These are phyloP conservation scores for Acacia concinna DNA, from an alignment of 331 rosid genomes.

Conservation along the genomic window DNA sequence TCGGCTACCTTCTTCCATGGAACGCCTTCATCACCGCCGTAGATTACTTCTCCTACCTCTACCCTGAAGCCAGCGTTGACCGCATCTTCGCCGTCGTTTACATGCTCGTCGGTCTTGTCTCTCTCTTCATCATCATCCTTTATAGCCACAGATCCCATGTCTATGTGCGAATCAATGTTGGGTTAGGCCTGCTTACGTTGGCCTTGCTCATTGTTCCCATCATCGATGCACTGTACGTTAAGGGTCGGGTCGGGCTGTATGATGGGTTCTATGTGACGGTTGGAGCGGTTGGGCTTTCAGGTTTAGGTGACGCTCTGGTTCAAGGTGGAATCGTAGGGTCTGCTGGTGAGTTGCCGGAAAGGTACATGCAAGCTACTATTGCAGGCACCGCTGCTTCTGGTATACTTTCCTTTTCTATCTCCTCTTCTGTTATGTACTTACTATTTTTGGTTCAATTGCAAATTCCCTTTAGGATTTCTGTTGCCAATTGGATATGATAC, in stretches of 20 bases:
- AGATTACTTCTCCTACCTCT: slow-evolving; percentile 83
- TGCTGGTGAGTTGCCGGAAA: slow-evolving; percentile 84
- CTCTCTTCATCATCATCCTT: slow-evolving; percentile 58
- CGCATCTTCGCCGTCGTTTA: slow-evolving; percentile 78
- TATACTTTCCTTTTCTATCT: neutral
- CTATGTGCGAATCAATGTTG: slow-evolving; percentile 62
- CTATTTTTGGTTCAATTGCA: neutral
- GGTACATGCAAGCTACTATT: slow-evolving; percentile 80
- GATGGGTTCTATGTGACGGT: slow-evolving; percentile 66
- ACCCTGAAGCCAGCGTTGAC: slow-evolving; percentile 82
- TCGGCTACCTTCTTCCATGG: slow-evolving; percentile 94
- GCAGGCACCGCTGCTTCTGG: slow-evolving; percentile 97
- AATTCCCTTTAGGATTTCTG: neutral
- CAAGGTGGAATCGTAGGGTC: slow-evolving; percentile 82
- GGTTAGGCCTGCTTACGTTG: slow-evolving; percentile 58
- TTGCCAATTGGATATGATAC: neutral
- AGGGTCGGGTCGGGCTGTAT: slow-evolving; percentile 77
- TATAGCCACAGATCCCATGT: slow-evolving; percentile 60
- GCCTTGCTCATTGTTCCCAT: slow-evolving; percentile 69
- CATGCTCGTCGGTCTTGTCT: slow-evolving; percentile 62
- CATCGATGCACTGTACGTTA: slow-evolving; percentile 52
- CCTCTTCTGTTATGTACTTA: neutral
- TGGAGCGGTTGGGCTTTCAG: slow-evolving; percentile 51
- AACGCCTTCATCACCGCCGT: slow-evolving; percentile 93
- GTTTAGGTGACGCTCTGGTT: slow-evolving; percentile 75